Conservation (phyloP, 352 stramenopile species). For the Nothophytophthora sp. region DNA sequence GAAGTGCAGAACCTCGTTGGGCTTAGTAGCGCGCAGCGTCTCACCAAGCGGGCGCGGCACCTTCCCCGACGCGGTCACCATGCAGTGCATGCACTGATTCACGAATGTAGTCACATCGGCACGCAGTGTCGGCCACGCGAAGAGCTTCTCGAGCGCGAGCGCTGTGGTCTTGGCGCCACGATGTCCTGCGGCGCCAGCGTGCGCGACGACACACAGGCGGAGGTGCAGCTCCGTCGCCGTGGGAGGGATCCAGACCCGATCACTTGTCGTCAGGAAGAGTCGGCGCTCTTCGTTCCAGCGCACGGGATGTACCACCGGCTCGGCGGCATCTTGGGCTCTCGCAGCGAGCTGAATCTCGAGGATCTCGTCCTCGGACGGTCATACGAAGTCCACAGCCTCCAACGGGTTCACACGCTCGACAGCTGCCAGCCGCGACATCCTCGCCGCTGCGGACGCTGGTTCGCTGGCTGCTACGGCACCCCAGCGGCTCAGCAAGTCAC, state of each 20-base stretch:
- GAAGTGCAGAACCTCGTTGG: constrained; percentile 41
- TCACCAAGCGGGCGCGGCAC: constrained; percentile 11
- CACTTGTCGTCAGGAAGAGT: no score
- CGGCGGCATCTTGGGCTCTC: not conserved
- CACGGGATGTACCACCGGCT: not conserved
- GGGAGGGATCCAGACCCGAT: not conserved
- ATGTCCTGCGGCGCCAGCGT: constrained; percentile 24
- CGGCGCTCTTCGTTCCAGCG: no score
- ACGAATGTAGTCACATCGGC: constrained; percentile 22
- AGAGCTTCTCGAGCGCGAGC: not conserved
- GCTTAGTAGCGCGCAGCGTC: constrained; percentile 22
- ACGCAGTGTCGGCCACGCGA: constrained; percentile 14
- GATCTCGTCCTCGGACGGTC: not conserved
- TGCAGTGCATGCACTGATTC: constrained; percentile 16
- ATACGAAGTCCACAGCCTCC: constrained; percentile 4
- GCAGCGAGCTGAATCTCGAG: not conserved
- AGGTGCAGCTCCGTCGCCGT: constrained; percentile 15
- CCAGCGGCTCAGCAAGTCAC: constrained; percentile 6
- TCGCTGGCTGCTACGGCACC: not conserved
- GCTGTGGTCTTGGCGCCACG: constrained; percentile 17
- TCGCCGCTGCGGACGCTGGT: no score
- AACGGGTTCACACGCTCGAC: no score
- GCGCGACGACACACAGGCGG: constrained; percentile 20
- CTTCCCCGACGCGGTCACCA: not conserved
- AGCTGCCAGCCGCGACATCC: no score